Base-by-base conservation (phyloP, 768 basidiomycete genomes). In the Lentinula aciculospora region DNA sequence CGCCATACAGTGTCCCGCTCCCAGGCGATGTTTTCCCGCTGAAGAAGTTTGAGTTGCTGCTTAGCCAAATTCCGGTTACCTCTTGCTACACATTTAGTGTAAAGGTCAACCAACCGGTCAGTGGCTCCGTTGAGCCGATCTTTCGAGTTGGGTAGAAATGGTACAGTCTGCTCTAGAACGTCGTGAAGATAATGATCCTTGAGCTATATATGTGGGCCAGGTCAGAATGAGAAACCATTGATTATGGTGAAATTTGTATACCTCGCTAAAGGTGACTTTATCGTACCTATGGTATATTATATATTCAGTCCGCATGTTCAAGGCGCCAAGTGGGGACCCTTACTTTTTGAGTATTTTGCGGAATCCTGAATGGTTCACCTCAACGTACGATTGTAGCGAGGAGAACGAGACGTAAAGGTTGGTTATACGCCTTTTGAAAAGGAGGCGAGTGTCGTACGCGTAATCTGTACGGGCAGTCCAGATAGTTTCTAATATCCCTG, bases 1-100 rank as follows among this genome's bases (percentile, higher is more conserved):
- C 93, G 80, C 97, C 97, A 99, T 12, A 98, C 88, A 1, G 97
- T 99, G 66, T 98, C 94, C 31, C 97, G 83, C 66, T 98, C 96
- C 86, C 95, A 96, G 3, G 96, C 95, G 61, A 96, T 89, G 67
- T 93, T 89, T 71, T 98, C 94, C 19, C 93, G 85, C 57, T 95
- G 87, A 68, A 95, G 85, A 15, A 94, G 78, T 61, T 85, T 84
- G 46, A 99, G 81, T 67, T 96, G 91, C 62, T 90, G 85, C 42
- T 83, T 80, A 0, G 95, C 95, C 17, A 81, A 67, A 2, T 75
- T 70, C 21, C 72, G 65, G 69, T 98, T 89, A 7, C 86, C 89
- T 2, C 76, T 78, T 0, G 90, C 86, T 27, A 95, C 89, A 61
- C 96, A 93, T 64, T 89, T 88, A 21, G 94, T 80, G 68, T 97